These are phyloP conservation scores for Ceriops tagal DNA, from an alignment of 345 rosid species.

Conservation along the genomic window DNA sequence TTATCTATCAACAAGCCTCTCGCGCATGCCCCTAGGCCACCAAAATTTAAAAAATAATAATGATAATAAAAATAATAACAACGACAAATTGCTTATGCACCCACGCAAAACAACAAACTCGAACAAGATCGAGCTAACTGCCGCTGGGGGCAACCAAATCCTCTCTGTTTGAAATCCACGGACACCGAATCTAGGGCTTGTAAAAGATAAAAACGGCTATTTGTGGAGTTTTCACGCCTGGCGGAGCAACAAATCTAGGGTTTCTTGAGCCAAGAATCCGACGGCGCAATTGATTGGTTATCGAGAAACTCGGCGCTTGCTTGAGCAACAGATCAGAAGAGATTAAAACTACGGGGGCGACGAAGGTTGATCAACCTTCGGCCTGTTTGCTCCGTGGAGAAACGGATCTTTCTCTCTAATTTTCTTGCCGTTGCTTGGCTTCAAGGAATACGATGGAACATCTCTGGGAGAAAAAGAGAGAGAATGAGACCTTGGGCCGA, in stretches of 20 bases:
- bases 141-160: conserved; percentile 1
- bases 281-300: neutral
- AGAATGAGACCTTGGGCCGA: conserved; percentile 39
- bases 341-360: neutral
- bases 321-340: neutral
- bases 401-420: neutral
- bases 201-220: neutral
- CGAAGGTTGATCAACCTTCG: neutral
- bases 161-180: conserved; percentile 4
- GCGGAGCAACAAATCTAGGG: conserved; percentile 8
- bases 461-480: conserved; percentile 14
- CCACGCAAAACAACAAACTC: conserved; percentile 8
- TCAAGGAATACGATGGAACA: conserved; percentile 17
- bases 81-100: neutral
- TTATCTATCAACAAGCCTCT: neutral
- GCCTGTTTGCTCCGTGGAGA: neutral
- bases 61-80: neutral
- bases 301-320: neutral
- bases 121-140: conserved; percentile 3
- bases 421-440: conserved; percentile 28
- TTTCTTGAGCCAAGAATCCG: neutral
- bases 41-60: neutral
- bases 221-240: neutral
- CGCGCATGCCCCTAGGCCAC: neutral
- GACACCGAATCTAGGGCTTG: conserved; percentile 7